Conservation (phyloP, 441 rosid species). For the Lepidium campestre region DNA sequence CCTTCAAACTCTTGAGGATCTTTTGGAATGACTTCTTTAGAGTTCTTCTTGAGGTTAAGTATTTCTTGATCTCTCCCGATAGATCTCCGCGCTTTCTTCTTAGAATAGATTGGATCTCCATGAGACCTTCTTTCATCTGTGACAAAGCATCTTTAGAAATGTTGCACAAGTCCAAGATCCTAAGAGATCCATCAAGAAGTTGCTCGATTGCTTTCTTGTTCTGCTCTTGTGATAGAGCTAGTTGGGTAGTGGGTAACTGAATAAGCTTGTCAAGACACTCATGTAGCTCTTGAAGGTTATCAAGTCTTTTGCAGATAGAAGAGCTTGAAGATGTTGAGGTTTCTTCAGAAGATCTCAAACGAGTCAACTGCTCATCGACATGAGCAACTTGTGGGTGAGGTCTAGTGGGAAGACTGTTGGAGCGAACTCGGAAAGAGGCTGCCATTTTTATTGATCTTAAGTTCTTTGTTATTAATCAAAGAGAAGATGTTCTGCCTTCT, state of each 20-base stretch:
- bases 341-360: slow-evolving; percentile 20
- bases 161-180: slow-evolving; percentile 25
- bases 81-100: slow-evolving; percentile 30
- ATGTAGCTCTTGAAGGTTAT: slow-evolving; percentile 29
- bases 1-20: neutral
- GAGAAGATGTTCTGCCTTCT: slow-evolving; percentile 1
- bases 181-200: slow-evolving; percentile 38
- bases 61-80: slow-evolving; percentile 15
- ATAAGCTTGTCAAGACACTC: slow-evolving; percentile 31
- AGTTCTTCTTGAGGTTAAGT: slow-evolving; percentile 18
- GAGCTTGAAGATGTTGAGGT: slow-evolving; percentile 19
- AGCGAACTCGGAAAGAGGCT: slow-evolving; percentile 2
- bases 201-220: slow-evolving; percentile 16
- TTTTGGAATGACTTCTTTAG: slow-evolving; percentile 18
- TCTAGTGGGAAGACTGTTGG: slow-evolving; percentile 21
- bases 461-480: neutral
- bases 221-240: slow-evolving; percentile 13
- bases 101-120: slow-evolving; percentile 29
- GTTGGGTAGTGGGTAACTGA: slow-evolving; percentile 21
- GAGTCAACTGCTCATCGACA: slow-evolving; percentile 10
- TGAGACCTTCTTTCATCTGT: slow-evolving; percentile 27
- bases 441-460: slow-evolving; percentile 13
- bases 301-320: slow-evolving; percentile 21
- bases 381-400: slow-evolving; percentile 14
- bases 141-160: slow-evolving; percentile 23